These are phyloP conservation scores for Entrophospora sp. DNA, from an alignment of 192 early-diverging fungal species.

Conservation along the genomic window DNA sequence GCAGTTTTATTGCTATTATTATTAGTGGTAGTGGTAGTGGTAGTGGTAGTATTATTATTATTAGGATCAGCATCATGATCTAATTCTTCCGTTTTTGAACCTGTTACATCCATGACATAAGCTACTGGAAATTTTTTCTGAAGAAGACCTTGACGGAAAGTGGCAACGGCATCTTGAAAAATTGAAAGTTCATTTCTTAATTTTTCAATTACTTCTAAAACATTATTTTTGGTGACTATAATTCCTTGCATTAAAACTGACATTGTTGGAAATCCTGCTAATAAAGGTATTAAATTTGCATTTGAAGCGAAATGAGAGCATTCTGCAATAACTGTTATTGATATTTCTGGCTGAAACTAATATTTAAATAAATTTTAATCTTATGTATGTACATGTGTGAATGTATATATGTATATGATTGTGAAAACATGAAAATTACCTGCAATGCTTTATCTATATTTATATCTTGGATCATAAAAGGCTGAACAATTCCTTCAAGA, in stretches of 20 bases:
- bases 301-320: constrained; percentile 55
- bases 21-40: too few species aligned
- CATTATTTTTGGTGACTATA: constrained; percentile 29
- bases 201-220: constrained; percentile 27
- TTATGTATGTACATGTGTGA: background rate
- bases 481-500: constrained; percentile 22
- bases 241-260: constrained; percentile 44
- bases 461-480: constrained; percentile 25
- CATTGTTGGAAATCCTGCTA: constrained; percentile 53
- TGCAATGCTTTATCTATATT: constrained; percentile 9
- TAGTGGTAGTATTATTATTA: too few species aligned
- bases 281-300: constrained; percentile 42
- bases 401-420: background rate
- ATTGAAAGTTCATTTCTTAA: constrained; percentile 29
- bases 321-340: constrained; percentile 49
- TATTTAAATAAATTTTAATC: background rate
- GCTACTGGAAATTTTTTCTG: constrained; percentile 30
- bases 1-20: too few species aligned
- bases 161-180: constrained; percentile 35
- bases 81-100: constrained; percentile 23
- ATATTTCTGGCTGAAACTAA: constrained; percentile 30
- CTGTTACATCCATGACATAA: constrained; percentile 35
- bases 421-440: background rate
- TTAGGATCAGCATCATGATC: constrained; percentile 27
- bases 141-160: constrained; percentile 34